phyloP scores from a whole-genome alignment of 495 filamentous ascomycete species.

The Aspergillus funiculosus region DNA sequence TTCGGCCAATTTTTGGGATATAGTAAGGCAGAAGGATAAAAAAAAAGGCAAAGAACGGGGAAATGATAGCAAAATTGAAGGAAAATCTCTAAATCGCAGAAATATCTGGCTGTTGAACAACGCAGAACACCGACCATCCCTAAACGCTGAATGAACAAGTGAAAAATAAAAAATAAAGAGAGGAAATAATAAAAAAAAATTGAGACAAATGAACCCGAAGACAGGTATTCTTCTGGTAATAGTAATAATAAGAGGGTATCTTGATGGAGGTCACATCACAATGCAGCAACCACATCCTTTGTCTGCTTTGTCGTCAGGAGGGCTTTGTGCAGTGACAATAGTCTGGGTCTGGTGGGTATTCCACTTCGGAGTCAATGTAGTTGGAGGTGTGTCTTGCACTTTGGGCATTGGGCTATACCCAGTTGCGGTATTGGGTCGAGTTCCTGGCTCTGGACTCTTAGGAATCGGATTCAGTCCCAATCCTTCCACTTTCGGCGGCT shows the following conservation, averaged over 20 bases:
- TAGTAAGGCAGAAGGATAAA: slow-evolving; percentile 13
- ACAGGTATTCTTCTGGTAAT: neutral
- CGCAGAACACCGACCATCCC: slow-evolving; percentile 23
- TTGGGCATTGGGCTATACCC: slow-evolving; percentile 52
- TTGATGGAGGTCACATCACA: slow-evolving; percentile 44
- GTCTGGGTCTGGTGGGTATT: slow-evolving; percentile 33
- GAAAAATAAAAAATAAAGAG: slow-evolving; percentile 16
- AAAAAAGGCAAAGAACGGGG: neutral
- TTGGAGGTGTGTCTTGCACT: slow-evolving; percentile 39
- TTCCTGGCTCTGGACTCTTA: slow-evolving; percentile 31
- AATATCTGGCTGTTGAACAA: slow-evolving; percentile 35
- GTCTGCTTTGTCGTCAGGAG: slow-evolving; percentile 32
- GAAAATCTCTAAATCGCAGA: slow-evolving; percentile 23
- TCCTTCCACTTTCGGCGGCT: slow-evolving; percentile 2
- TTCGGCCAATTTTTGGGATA: neutral
- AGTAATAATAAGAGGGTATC: slow-evolving; percentile 1
- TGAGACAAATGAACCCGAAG: neutral
- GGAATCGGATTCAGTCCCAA: slow-evolving; percentile 15
- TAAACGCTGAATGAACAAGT: slow-evolving; percentile 31
- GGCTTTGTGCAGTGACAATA: slow-evolving; percentile 33
- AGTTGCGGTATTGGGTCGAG: slow-evolving; percentile 35
- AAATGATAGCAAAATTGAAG: slow-evolving; percentile 15
- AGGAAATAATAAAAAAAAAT: slow-evolving; percentile 23
- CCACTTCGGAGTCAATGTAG: slow-evolving; percentile 32
- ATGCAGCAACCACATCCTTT: slow-evolving; percentile 49